Percentiles rank a stretch among this genome's conserved stretches.
Conservation (phyloP, 768 basidiomycete species). For the Lentinula sp. region DNA sequence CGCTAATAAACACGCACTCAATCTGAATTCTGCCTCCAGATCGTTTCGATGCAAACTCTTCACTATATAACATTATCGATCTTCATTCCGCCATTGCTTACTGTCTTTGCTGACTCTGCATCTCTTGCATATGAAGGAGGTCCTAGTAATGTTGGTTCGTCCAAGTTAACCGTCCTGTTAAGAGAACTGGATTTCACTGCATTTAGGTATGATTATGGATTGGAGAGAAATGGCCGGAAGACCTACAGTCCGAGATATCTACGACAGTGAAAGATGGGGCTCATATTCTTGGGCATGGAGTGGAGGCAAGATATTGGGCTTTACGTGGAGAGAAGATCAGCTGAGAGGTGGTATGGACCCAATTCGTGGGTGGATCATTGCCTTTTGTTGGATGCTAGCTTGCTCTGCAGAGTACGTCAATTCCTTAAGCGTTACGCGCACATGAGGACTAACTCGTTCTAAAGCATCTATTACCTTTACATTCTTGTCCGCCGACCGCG, state of each 20-base stretch:
- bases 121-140: slow-evolving; percentile 73
- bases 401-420: slow-evolving; percentile 77
- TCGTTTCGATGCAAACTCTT: slow-evolving; percentile 86
- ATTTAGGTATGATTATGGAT: slow-evolving; percentile 86
- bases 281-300: slow-evolving; percentile 74
- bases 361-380: slow-evolving; percentile 86
- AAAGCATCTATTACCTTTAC: slow-evolving; percentile 75
- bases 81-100: slow-evolving; percentile 74
- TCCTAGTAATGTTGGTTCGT: slow-evolving; percentile 69
- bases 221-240: slow-evolving; percentile 94
- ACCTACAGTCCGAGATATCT: slow-evolving; percentile 64
- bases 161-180: neutral
- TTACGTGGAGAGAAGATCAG: slow-evolving; percentile 42
- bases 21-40: slow-evolving; percentile 43
- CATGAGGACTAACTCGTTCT: slow-evolving; percentile 1
- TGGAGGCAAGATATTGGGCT: slow-evolving; percentile 69
- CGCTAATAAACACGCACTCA: neutral
- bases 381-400: slow-evolving; percentile 78
- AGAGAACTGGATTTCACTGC: neutral
- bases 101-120: slow-evolving; percentile 65
- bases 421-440: neutral
- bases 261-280: slow-evolving; percentile 60
- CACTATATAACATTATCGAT: slow-evolving; percentile 90
- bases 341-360: slow-evolving; percentile 75
- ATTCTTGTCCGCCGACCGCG: slow-evolving; percentile 86